Base-by-base conservation (phyloP, 108 stramenopile species). In the Pseudonitzschia pungens region DNA sequence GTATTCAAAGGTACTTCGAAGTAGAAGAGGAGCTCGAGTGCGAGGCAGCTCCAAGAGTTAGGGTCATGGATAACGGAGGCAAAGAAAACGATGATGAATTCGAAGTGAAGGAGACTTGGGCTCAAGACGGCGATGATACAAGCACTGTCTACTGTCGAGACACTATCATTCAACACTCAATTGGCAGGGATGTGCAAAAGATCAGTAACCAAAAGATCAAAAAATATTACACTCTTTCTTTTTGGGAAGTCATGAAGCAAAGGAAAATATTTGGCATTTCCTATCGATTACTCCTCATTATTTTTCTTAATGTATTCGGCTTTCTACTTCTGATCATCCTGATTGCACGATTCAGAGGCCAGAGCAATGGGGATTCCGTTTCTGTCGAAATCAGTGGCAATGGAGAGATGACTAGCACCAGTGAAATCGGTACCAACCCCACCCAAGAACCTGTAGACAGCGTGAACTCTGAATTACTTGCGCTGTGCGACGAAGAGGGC, bases 261-360 rank as follows among this genome's bases (percentile, higher is more conserved):
- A 31, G 36, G 32, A 62, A 62, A 62, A 22, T n/a, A 9, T 62
- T 31, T 40, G 60, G 60, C 29, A 20, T 62, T 40, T 62, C 60
- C 8, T n/a, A 62, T 31, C 29, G 60, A 33, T 40, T 62, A 15
- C 15, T 62, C 14, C 31, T 62, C 4, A 16, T 62, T 1, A n/a
- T 62, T 15, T 31, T 15, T 20, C 27, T 62, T 4, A 62, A 62
- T 21, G 36, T 62, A 10, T 40, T 62, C 1, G 32, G 14, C 32
- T 33, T 62, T 4, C 14, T 62, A 3, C 33, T 62, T 62, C 8
- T 62, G 6, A 62, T 62, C 60, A 40, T 33, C 29, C 60, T 62
- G 26, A 40, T 41, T 62, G 5, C 60, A 31, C 31, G 14, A 62
- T 36, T 62, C 60, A 14, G 10, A 14, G 33, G 60, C 14, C 32